phyloP scores from a whole-genome alignment of 345 rosid species.

The Hypericum androsaemum region DNA sequence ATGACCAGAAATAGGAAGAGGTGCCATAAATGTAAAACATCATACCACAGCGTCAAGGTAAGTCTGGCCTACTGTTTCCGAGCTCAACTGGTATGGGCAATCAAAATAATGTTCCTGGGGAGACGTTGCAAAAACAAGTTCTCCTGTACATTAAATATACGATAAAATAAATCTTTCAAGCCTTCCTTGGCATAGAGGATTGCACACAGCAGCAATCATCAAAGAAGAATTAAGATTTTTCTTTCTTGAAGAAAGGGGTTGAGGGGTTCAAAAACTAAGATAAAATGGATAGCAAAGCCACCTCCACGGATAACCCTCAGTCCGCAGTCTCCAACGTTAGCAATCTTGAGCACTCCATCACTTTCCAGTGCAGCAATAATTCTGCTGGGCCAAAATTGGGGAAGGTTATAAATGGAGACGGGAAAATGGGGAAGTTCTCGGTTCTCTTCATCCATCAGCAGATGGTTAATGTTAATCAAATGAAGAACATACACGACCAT shows the following conservation, averaged over 20 bases:
- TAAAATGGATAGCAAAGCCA: not conserved
- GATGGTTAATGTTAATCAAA: slow-evolving; percentile 12
- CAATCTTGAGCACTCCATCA: slow-evolving; percentile 52
- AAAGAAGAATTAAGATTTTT: no score
- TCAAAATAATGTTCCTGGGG: slow-evolving; percentile 87
- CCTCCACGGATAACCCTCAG: slow-evolving; percentile 63
- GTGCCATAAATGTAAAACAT: slow-evolving; percentile 1
- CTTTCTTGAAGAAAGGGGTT: no score
- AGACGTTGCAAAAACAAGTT: slow-evolving; percentile 49
- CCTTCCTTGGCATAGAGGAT: no score
- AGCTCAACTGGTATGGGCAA: slow-evolving; percentile 85
- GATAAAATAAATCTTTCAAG: not conserved
- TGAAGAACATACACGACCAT: not conserved
- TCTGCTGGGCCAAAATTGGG: slow-evolving; percentile 29
- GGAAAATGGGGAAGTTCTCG: no score
- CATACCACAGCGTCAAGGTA: slow-evolving; percentile 78
- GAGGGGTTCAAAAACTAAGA: no score
- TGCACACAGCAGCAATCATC: no score
- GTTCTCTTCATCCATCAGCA: not conserved
- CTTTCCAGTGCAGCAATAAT: slow-evolving; percentile 73
- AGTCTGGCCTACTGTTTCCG: slow-evolving; percentile 63
- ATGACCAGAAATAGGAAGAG: not conserved
- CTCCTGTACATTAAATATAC: slow-evolving; percentile 35
- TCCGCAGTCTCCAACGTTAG: slow-evolving; percentile 87
- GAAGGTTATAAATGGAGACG: not conserved